These are phyloP conservation scores for Phytophthora ohioensis DNA, from an alignment of 352 stramenopile species.

Conservation along the genomic window DNA sequence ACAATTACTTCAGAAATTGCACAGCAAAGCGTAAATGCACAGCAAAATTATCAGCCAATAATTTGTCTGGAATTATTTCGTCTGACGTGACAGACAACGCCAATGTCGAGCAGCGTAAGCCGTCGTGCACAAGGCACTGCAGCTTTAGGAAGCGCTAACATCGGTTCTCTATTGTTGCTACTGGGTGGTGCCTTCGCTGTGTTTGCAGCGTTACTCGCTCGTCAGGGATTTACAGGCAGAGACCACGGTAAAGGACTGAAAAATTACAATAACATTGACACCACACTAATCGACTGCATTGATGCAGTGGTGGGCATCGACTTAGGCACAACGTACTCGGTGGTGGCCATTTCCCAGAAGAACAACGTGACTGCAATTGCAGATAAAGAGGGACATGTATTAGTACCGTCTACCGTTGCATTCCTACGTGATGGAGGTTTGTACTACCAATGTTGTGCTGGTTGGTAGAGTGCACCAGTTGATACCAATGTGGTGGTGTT, in stretches of 20 bases:
- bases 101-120: background rate
- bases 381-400: conserved; percentile 53
- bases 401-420: conserved; percentile 74
- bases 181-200: conserved; percentile 49
- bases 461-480: conserved; percentile 5
- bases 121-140: background rate
- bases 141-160: conserved; percentile 10
- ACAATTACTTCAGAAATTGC: too few species aligned
- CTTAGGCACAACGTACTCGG: conserved; percentile 82
- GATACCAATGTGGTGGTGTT: background rate
- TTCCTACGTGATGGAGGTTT: conserved; percentile 62
- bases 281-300: conserved; percentile 7
- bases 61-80: background rate
- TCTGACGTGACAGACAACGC: conserved; percentile 28
- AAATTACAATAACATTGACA: background rate
- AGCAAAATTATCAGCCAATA: too few species aligned
- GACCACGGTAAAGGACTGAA: conserved; percentile 47
- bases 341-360: conserved; percentile 73
- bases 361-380: conserved; percentile 72
- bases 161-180: conserved; percentile 59
- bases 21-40: too few species aligned
- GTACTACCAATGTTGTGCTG: background rate
- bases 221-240: conserved; percentile 63
- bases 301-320: conserved; percentile 70
- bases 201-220: conserved; percentile 57